Evolutionary conservation across 2,329 filamentous ascomycete genomes (phyloP), one percentile per base, ranked within the genome.

Genomic region (Lizonia empirigonia): DNA sequence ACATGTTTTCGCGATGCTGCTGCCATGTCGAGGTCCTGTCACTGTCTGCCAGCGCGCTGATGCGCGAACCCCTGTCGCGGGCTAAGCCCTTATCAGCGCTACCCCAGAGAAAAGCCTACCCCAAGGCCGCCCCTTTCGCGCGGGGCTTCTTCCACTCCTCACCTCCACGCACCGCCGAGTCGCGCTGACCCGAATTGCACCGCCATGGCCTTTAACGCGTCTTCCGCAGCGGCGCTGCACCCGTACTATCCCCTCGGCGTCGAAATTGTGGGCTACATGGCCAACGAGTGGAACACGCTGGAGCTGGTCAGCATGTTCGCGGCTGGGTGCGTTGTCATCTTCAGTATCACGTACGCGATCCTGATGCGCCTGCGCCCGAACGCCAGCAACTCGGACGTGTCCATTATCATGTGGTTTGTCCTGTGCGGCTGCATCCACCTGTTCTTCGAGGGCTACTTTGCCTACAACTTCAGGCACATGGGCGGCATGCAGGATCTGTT

Each of bases 381-480:
- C 8, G 67, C 90, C 44, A 75, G 77, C 26, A 71, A 62, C 7
- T 69, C 69, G 20, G 88, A 91, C 58, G 77, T 84, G 36, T 60
- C 80, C 10, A 82, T 82, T 4, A 82, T 87, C 18, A 73, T 90
- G 73, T 93, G 90, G 90, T 92, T 92, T 70, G 80, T 87, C 18
- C 78, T 93, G 12, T 89, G 87, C 61, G 85, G 84, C 2, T 84
- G 81, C 60, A 78, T 96, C 29, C 91, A 96, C 74, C 80, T 88
- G 47, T 86, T 88, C 66, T 96, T 96, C 71, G 91, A 96, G 77
- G 89, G 87, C 29, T 96, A 95, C 73, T 95, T 91, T 69, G 80
- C 91, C 56, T 72, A 83, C 57, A 85, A 92, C 69, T 87, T 90
- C 70, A 74, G 77, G 18, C 77, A 76, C 19, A 80, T 96, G 69